Evolutionary conservation across 202 grass and related monocot species (phyloP).

Genomic region (Schoenoplectus triqueter): DNA sequence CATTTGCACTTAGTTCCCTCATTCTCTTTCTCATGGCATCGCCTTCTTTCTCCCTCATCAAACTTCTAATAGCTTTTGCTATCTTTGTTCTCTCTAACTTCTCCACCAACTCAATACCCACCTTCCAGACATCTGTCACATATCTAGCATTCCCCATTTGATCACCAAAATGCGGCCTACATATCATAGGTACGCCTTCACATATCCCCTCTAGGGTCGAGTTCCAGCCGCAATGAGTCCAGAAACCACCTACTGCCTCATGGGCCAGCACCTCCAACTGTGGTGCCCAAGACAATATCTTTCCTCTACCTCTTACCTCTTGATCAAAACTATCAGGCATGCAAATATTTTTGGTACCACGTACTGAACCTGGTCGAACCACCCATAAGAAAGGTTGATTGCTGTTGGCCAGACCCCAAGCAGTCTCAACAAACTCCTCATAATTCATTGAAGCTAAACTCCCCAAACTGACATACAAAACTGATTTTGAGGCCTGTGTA

Average conservation of each 20-base stretch:
- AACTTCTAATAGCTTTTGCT: conserved; percentile 35
- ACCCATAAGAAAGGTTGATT: conserved; percentile 64
- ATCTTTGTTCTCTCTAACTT: conserved; percentile 42
- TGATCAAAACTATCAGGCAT: conserved; percentile 48
- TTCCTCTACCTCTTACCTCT: conserved; percentile 30
- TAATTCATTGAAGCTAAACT: conserved; percentile 53
- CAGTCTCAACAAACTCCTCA: conserved; percentile 50
- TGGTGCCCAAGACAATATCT: conserved; percentile 56
- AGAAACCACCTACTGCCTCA: conserved; percentile 48
- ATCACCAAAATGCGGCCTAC: conserved; percentile 50
- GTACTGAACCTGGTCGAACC: conserved; percentile 40
- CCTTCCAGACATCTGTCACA: conserved; percentile 45
- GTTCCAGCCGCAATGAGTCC: conserved; percentile 73
- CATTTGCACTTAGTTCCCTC: conserved; percentile 28
- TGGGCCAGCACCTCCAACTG: conserved; percentile 62
- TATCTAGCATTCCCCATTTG: conserved; percentile 74
- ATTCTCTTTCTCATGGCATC: conserved; percentile 44
- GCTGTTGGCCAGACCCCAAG: conserved; percentile 61
- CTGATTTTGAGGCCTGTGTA: conserved; percentile 39
- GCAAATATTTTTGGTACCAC: background rate
- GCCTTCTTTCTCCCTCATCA: conserved; percentile 44
- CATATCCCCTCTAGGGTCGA: conserved; percentile 58
- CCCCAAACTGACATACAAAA: conserved; percentile 74
- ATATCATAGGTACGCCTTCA: conserved; percentile 73
- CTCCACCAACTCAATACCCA: conserved; percentile 47